Percentiles rank a stretch among this genome's conserved stretches.
phyloP scores from a whole-genome alignment of 768 basidiomycete species.

The Chalciporus sphaerocephalus region DNA sequence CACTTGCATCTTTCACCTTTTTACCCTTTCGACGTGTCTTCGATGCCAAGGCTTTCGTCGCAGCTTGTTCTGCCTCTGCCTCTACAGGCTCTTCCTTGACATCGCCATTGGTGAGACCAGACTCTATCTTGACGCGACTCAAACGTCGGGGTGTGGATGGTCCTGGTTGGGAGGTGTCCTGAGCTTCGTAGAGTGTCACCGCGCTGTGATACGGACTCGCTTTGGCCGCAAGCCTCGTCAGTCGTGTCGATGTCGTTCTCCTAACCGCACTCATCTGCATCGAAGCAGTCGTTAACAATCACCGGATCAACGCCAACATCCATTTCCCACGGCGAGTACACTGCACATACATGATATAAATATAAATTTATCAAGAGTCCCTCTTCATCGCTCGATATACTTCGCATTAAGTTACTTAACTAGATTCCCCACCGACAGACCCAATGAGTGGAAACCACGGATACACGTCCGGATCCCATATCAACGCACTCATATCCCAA shows the following conservation, averaged over 20 bases:
- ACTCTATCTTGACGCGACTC: constrained; percentile 31
- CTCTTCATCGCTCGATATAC: no score
- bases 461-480: constrained; percentile 45
- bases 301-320: no score
- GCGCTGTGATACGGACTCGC: constrained; percentile 42
- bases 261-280: constrained; percentile 25
- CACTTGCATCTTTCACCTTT: background rate
- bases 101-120: background rate
- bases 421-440: constrained; percentile 1
- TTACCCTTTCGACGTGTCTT: background rate
- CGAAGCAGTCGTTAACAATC: background rate
- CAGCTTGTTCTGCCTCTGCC: background rate
- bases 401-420: no score
- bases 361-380: no score
- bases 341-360: no score
- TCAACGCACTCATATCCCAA: constrained; percentile 41
- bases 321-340: no score
- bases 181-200: constrained; percentile 39
- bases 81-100: background rate
- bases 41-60: background rate
- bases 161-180: constrained; percentile 12
- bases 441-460: constrained; percentile 49
- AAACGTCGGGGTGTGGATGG: constrained; percentile 17
- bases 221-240: constrained; percentile 35
- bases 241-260: constrained; percentile 26